Base-by-base conservation (phyloP, 139 green algal genomes). In the Dunaliella sp. region DNA sequence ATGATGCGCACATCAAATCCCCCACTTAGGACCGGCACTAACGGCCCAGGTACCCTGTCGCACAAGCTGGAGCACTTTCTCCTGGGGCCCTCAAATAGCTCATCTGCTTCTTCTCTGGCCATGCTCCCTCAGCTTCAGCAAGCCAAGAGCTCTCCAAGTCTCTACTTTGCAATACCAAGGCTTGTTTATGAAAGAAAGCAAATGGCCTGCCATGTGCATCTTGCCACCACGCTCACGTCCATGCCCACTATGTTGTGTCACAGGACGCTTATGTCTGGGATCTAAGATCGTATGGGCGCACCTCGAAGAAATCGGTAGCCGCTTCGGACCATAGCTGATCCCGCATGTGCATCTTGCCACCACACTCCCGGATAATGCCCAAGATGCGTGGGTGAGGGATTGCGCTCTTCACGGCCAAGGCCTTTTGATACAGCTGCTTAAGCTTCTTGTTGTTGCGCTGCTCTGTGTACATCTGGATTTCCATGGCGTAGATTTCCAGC, bases 131-230 rank as follows among this genome's bases (percentile, higher is more conserved):
- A n/a, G n/a, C n/a, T n/a, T n/a, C n/a, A n/a, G n/a, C n/a, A n/a
- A n/a, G n/a, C n/a, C n/a, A n/a, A n/a, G n/a, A n/a, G n/a, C n/a
- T n/a, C n/a, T n/a, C n/a, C n/a, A n/a, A n/a, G n/a, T n/a, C n/a
- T n/a, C n/a, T n/a, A n/a, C n/a, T n/a, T n/a, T n/a, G n/a, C n/a
- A n/a, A n/a, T n/a, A n/a, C n/a, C n/a, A n/a, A n/a, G n/a, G n/a
- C n/a, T n/a, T n/a, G n/a, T n/a, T n/a, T n/a, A n/a, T n/a, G n/a
- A n/a, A n/a, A n/a, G n/a, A n/a, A n/a, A n/a, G n/a, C n/a, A n/a
- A n/a, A n/a, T n/a, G n/a, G n/a, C n/a, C n/a, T n/a, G 58, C 58
- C 95, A 98, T 98, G 92, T 99, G 94, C 97, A 99, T 99, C 93
- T 99, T 99, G 75, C 97, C 97, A 28, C 86, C 86, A 88, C 96